phyloP scores from a whole-genome alignment of 2,329 filamentous ascomycete genomes.

The Diaporthe batatas region DNA sequence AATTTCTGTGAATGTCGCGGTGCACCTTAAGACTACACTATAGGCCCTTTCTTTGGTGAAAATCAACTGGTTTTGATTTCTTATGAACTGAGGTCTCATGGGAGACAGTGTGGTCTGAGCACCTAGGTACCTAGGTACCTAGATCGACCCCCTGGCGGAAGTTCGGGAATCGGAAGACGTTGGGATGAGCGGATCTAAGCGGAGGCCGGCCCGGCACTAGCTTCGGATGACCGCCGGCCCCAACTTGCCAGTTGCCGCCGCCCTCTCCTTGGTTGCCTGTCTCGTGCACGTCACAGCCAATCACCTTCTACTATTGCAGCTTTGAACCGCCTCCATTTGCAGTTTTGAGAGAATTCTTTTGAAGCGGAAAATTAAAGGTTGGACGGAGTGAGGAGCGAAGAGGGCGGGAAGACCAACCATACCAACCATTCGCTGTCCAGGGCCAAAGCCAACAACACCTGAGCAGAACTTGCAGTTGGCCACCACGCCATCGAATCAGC shows the following conservation, averaged over 20 bases:
- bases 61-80: not conserved
- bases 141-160: slow-evolving; percentile 20
- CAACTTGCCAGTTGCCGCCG: slow-evolving; percentile 9
- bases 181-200: slow-evolving; percentile 37
- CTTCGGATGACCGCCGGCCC: slow-evolving; percentile 14
- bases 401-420: too few species aligned
- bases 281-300: not conserved
- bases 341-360: not conserved
- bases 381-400: not conserved
- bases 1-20: too few species aligned
- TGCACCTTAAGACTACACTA: too few species aligned
- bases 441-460: not conserved
- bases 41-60: not conserved
- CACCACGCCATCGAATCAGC: not conserved
- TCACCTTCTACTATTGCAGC: not conserved
- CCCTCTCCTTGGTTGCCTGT: not conserved
- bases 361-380: not conserved
- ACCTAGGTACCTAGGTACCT: too few species aligned
- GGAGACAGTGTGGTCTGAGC: too few species aligned
- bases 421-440: not conserved
- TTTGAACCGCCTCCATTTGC: not conserved
- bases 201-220: slow-evolving; percentile 26
- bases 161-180: slow-evolving; percentile 40
- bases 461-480: not conserved
- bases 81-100: not conserved